These are phyloP conservation scores for Polytolypa hystricis DNA, from an alignment of 2,329 filamentous ascomycete species.

Conservation along the genomic window DNA sequence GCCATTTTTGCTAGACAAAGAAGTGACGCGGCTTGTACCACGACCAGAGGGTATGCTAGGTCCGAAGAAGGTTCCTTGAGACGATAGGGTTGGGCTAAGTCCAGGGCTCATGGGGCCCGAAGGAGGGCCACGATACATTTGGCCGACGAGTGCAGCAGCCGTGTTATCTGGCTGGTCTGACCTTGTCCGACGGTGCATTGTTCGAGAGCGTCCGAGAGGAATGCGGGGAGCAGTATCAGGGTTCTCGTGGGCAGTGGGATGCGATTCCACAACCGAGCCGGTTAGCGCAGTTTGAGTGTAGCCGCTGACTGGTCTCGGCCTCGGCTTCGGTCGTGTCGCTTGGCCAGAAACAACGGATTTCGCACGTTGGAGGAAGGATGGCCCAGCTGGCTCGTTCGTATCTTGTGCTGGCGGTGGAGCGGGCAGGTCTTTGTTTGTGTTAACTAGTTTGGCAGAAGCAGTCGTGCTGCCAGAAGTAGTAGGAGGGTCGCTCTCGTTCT, in stretches of 20 bases:
- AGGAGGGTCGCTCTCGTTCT: conserved; percentile 47
- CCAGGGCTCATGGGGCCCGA: conserved; percentile 43
- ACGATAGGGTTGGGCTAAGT: conserved; percentile 42
- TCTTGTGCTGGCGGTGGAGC: conserved; percentile 60
- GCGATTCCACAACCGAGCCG: conserved; percentile 6
- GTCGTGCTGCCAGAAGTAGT: conserved; percentile 16
- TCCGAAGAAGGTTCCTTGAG: conserved; percentile 26
- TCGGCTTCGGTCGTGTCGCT: conserved; percentile 26
- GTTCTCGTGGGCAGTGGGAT: conserved; percentile 33
- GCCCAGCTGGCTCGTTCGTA: conserved; percentile 37
- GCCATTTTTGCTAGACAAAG: conserved; percentile 37
- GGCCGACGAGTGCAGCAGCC: conserved; percentile 66
- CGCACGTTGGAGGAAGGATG: conserved; percentile 47
- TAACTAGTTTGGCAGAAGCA: conserved; percentile 24
- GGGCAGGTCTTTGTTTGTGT: conserved; percentile 61
- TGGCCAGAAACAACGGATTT: conserved; percentile 45
- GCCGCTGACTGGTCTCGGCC: conserved; percentile 36
- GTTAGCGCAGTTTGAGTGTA: conserved; percentile 20
- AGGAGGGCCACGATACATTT: conserved; percentile 65
- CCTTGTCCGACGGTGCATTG: conserved; percentile 38
- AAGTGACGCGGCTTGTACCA: conserved; percentile 43
- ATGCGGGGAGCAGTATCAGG: conserved; percentile 39
- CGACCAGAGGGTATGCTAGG: conserved; percentile 36
- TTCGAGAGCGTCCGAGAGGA: conserved; percentile 33
- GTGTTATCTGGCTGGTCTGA: conserved; percentile 36